Evolutionary conservation across 106 monocot species (phyloP).

Genomic region (Amphibolis antarctica): DNA sequence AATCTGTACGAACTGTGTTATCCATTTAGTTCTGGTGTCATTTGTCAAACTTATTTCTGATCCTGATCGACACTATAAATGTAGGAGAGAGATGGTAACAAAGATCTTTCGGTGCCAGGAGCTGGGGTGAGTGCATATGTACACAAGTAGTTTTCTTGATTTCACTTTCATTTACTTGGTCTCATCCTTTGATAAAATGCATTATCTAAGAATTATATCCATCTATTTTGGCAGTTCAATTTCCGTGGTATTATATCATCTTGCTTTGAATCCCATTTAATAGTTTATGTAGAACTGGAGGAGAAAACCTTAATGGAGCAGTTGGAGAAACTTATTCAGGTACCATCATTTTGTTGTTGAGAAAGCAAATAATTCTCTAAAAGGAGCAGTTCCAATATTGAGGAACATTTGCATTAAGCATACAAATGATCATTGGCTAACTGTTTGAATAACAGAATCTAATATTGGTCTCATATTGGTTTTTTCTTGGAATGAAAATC

Average conservation of each 20-base stretch:
- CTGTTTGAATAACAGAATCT: no score
- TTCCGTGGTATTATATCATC: constrained; percentile 97
- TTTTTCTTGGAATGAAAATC: no score
- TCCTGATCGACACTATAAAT: constrained; percentile 8
- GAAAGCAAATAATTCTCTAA: neutral
- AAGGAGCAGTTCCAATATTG: no score
- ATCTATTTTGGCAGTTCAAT: constrained; percentile 61
- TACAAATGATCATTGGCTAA: no score
- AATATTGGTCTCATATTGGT: no score
- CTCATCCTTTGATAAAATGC: neutral
- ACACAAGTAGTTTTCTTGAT: neutral
- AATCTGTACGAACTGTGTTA: constrained; percentile 34
- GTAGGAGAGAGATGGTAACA: constrained; percentile 68
- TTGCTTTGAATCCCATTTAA: constrained; percentile 88
- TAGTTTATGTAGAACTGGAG: constrained; percentile 90
- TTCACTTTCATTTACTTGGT: neutral
- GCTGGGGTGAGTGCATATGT: constrained; percentile 54
- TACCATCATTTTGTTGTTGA: constrained; percentile 6
- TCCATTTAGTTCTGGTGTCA: neutral
- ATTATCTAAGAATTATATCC: neutral
- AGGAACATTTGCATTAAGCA: no score
- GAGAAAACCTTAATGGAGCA: constrained; percentile 96
- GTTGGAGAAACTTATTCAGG: constrained; percentile 98
- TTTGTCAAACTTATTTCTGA: constrained; percentile 13
- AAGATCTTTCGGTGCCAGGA: constrained; percentile 51